Base-by-base conservation (phyloP, 2,329 filamentous ascomycete genomes). In the Uncinocarpus reesii region DNA sequence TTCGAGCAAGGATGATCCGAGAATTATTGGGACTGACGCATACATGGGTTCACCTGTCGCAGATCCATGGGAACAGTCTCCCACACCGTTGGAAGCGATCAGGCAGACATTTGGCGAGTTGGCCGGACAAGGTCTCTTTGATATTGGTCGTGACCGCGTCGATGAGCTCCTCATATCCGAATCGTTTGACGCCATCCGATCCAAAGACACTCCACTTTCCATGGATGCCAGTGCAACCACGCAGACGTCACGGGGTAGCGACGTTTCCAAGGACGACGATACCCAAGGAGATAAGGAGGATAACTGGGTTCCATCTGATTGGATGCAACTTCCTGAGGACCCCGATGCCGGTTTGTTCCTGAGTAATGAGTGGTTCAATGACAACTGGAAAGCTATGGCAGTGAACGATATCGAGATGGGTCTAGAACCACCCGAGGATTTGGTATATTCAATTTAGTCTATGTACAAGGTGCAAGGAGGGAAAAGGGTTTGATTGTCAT, bases 361-460 rank as follows among this genome's bases (percentile, higher is more conserved):
- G 51, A 59, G 38, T 16, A 31, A 49, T 7, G 21, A 23, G n/a
- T 49, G 46, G 41, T 15, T 31, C n/a, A n/a, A 42, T 5, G 13
- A 49, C 26, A 64, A 70, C 46, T 71, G 67, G 65, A 65, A 69
- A n/a, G 56, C 56, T 10, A 50, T 65, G 31, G 61, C 65, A n/a
- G 56, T 55, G 8, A 60, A 60, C 18, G 59, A 61, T 15, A 11
- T 29, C 7, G 43, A 46, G 15, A 8, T 11, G 15, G 18, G 10
- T 2, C 28, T 11, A 18, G 3, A 15, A 11, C 41, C 26, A 7
- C 23, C 23, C 7, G 15, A 31, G 15, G 41, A 43, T 13, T 16
- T 23, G 41, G 41, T 43, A 13, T 43, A 43, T 43, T 43, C 41
- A 20, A 29, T 43, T 16, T 43, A 43, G 34, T 34, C 5, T 23